Percentiles rank a stretch among this genome's conserved stretches.
phyloP scores from a whole-genome alignment of 345 rosid species.

The Ceriops tagal region DNA sequence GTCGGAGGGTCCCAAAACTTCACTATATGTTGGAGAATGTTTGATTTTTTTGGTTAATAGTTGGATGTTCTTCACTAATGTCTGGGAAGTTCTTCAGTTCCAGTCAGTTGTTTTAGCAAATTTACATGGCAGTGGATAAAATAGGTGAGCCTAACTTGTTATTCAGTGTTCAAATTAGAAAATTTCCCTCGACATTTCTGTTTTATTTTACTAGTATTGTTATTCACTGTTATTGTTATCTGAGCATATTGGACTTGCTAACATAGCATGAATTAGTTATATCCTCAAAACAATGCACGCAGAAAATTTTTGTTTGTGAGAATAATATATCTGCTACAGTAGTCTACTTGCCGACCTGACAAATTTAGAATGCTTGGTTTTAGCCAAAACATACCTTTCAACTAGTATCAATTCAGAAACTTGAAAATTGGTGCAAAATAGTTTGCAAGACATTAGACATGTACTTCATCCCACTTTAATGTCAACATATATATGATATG shows the following conservation, averaged over 20 bases:
- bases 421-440: too few species aligned
- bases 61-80: slow-evolving; percentile 10
- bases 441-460: too few species aligned
- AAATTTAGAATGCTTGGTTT: slow-evolving; percentile 5
- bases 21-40: slow-evolving; percentile 73
- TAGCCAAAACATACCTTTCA: background rate
- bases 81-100: slow-evolving; percentile 20
- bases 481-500: too few species aligned
- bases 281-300: background rate
- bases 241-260: too few species aligned
- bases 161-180: background rate
- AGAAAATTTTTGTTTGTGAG: background rate
- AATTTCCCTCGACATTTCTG: background rate
- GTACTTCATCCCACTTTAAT: too few species aligned
- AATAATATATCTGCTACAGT: background rate
- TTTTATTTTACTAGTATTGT: background rate
- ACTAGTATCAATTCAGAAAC: background rate
- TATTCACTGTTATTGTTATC: too few species aligned
- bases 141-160: slow-evolving; percentile 26
- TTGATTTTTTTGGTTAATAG: slow-evolving; percentile 26
- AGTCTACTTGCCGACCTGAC: background rate
- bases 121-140: slow-evolving; percentile 9
- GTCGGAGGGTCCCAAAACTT: slow-evolving; percentile 76
- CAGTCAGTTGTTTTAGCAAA: slow-evolving; percentile 7
- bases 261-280: background rate